phyloP scores from a whole-genome alignment of 2,329 filamentous ascomycete genomes.

The Akanthomyces uredinophilus region DNA sequence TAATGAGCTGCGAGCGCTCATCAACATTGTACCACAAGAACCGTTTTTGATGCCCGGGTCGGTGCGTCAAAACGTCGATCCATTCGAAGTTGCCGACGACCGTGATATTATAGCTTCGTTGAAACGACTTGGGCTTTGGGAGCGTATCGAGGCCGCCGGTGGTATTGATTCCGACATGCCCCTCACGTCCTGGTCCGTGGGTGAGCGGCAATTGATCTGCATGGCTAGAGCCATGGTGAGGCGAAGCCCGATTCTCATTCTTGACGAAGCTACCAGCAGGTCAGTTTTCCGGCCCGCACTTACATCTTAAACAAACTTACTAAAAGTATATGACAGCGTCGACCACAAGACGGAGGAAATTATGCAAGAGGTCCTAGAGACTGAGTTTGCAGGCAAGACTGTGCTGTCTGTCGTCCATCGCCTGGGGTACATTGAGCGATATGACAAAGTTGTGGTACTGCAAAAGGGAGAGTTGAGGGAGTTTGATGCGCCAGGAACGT shows the following conservation, averaged over 20 bases:
- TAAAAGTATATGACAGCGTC: constrained; percentile 21
- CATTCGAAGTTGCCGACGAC: constrained; percentile 31
- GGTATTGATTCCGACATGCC: constrained; percentile 32
- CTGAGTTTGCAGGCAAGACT: constrained; percentile 40
- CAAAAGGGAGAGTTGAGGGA: constrained; percentile 32
- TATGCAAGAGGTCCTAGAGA: constrained; percentile 28
- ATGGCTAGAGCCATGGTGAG: constrained; percentile 32
- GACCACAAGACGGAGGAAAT: constrained; percentile 29
- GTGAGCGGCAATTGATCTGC: constrained; percentile 42
- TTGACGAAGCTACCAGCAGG: constrained; percentile 36
- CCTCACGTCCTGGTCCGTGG: constrained; percentile 31
- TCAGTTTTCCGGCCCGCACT: neutral
- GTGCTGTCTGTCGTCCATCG: constrained; percentile 41
- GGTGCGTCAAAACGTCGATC: constrained; percentile 46
- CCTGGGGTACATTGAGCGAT: constrained; percentile 43
- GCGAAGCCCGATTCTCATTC: constrained; percentile 29
- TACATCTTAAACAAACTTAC: neutral
- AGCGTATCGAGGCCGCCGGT: constrained; percentile 33
- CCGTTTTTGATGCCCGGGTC: constrained; percentile 41
- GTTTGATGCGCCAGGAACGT: neutral
- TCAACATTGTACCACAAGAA: constrained; percentile 48
- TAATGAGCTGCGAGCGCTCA: constrained; percentile 34
- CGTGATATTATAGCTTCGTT: constrained; percentile 38
- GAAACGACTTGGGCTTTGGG: constrained; percentile 39
- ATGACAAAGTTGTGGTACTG: constrained; percentile 58